Conservation (phyloP, 768 basidiomycete genomes). For the Suillus alpinus region DNA sequence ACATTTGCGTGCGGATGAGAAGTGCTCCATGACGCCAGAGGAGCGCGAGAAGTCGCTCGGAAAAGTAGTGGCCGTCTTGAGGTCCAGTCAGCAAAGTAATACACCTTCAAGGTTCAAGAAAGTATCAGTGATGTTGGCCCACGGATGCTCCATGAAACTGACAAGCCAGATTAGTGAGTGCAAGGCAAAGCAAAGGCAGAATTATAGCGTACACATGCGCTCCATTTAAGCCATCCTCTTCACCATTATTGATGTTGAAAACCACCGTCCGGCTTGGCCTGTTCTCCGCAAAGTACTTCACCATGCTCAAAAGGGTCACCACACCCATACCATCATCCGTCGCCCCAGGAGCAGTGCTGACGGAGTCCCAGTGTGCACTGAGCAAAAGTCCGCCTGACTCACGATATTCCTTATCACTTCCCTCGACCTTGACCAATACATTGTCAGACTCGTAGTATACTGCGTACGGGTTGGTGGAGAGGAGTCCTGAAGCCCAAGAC, state of each 20-base stretch:
- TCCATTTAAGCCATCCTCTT: conserved; percentile 75
- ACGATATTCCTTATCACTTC: conserved; percentile 36
- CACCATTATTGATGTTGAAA: conserved; percentile 86
- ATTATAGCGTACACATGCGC: conserved; percentile 52
- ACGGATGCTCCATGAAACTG: conserved; percentile 73
- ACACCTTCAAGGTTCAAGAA: conserved; percentile 81
- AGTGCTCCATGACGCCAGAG: conserved; percentile 50
- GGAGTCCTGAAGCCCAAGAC: conserved; percentile 36
- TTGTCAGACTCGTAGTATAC: conserved; percentile 69
- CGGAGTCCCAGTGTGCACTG: conserved; percentile 82
- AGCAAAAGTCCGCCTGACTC: conserved; percentile 55
- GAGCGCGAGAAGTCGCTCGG: conserved; percentile 59
- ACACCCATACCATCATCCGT: conserved; percentile 81
- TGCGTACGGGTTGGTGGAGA: conserved; percentile 19
- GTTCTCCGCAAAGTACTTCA: conserved; percentile 50
- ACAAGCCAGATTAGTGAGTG: conserved; percentile 2
- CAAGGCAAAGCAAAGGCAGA: not conserved
- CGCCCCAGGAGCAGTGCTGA: conserved; percentile 70
- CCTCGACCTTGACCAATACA: conserved; percentile 62
- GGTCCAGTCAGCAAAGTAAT: conserved; percentile 2
- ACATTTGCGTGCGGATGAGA: conserved; percentile 66
- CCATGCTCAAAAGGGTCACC: conserved; percentile 61
- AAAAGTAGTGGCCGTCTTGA: conserved; percentile 72
- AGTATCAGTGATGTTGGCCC: conserved; percentile 59
- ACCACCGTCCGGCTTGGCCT: conserved; percentile 59